Conservation (phyloP, 257 asterid species). For the Nicotiana tomentosiformis region DNA sequence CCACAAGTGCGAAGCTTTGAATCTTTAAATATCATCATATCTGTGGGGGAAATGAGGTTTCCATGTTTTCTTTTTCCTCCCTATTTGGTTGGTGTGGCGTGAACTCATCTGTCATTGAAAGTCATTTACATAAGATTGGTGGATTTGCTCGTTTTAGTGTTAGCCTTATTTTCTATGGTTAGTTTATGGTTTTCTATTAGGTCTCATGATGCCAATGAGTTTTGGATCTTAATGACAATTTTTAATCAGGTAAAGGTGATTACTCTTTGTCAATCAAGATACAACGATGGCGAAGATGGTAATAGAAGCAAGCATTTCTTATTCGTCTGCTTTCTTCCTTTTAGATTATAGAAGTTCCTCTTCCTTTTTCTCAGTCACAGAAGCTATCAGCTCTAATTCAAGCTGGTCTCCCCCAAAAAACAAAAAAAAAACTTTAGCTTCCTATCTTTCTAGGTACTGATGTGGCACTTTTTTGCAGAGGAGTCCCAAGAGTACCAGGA, state of each 20-base stretch:
- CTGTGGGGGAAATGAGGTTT: neutral
- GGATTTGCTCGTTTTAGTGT: neutral
- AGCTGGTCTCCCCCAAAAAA: neutral
- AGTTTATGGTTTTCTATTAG: conserved; percentile 1
- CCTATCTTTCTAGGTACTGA: neutral
- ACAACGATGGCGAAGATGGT: conserved; percentile 49
- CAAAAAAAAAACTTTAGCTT: neutral
- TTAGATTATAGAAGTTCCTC: neutral
- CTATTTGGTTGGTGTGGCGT: neutral
- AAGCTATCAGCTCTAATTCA: neutral
- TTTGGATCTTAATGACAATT: conserved; percentile 8
- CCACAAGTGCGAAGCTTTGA: neutral
- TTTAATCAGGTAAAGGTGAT: conserved; percentile 72
- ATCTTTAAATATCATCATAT: neutral
- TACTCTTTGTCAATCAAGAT: conserved; percentile 70
- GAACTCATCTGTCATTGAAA: neutral
- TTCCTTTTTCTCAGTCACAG: neutral
- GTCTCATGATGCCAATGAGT: neutral
- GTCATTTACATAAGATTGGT: conserved; percentile 1
- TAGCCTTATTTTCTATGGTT: neutral
- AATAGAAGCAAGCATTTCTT: conserved; percentile 11
- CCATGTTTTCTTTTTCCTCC: neutral
- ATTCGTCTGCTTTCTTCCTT: neutral
- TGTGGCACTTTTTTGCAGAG: conserved; percentile 36
- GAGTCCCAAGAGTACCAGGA: conserved; percentile 45